Evolutionary conservation across 148 eudicot genomes (phyloP).

Genomic region (Persicaria tinctoria): DNA sequence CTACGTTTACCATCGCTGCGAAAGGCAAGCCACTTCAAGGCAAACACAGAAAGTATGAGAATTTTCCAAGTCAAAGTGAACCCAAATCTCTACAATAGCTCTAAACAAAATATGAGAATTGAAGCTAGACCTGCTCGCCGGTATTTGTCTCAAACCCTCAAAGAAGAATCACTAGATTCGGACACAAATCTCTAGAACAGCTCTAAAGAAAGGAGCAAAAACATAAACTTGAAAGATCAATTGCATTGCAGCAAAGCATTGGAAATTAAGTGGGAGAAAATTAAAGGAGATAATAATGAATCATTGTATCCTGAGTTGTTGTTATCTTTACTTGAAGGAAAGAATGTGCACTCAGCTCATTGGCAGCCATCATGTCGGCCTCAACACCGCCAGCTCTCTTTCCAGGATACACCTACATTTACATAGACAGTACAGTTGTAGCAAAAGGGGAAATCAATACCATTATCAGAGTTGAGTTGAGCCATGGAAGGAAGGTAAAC

Average conservation of each 20-base stretch:
- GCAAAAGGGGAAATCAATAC: constrained; percentile 5
- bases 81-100: too few relatives aligned
- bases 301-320: neutral
- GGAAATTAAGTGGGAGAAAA: neutral
- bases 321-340: constrained; percentile 54
- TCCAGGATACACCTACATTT: constrained; percentile 90
- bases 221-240: neutral
- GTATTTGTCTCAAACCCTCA: constrained; percentile 95
- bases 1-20: constrained; percentile 73
- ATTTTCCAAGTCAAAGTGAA: neutral
- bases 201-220: constrained; percentile 37
- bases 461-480: neutral
- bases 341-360: constrained; percentile 74
- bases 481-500: neutral
- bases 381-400: constrained; percentile 76
- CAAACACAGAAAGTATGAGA: constrained; percentile 10
- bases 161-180: constrained; percentile 55
- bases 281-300: neutral
- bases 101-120: neutral
- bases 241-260: neutral
- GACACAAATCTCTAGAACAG: constrained; percentile 38
- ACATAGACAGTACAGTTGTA: neutral
- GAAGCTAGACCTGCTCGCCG: constrained; percentile 81
- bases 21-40: constrained; percentile 90
- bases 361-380: constrained; percentile 98